Conservation (phyloP, 2,329 filamentous ascomycete species). For the Didymella sp. region DNA sequence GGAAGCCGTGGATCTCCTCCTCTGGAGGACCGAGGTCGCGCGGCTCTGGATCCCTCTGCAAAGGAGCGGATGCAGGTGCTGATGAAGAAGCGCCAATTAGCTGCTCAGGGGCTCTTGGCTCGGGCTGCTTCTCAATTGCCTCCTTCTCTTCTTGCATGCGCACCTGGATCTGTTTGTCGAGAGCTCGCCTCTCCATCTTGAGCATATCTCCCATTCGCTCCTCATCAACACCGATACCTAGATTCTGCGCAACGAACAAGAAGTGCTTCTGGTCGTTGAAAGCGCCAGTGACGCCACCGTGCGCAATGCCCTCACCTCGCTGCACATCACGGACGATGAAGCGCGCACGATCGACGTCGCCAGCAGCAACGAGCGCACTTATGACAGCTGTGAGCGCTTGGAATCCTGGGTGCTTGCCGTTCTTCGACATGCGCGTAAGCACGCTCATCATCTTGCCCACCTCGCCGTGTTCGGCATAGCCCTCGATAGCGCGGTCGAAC, state of each 20-base stretch:
- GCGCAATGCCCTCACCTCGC: constrained; percentile 40
- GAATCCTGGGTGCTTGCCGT: constrained; percentile 54
- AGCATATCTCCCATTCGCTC: constrained; percentile 23
- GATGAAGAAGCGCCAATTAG: neutral
- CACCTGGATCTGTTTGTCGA: constrained; percentile 8
- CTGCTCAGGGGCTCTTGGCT: neutral
- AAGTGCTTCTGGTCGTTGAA: constrained; percentile 27
- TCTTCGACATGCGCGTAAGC: constrained; percentile 48
- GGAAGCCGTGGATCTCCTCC: constrained; percentile 27
- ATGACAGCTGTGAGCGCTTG: constrained; percentile 50
- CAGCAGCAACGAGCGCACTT: constrained; percentile 46
- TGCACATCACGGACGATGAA: constrained; percentile 50
- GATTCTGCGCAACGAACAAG: constrained; percentile 14
- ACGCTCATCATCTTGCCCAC: constrained; percentile 54
- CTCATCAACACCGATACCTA: constrained; percentile 23
- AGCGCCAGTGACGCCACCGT: constrained; percentile 29
- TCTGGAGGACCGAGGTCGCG: constrained; percentile 4
- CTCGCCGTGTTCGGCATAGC: constrained; percentile 65
- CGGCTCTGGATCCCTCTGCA: neutral
- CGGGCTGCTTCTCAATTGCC: constrained; percentile 1
- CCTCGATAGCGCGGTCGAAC: constrained; percentile 74
- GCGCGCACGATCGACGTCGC: constrained; percentile 45
- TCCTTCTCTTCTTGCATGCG: constrained; percentile 6
- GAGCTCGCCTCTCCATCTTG: constrained; percentile 4
- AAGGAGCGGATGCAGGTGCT: neutral